Conservation (phyloP, 1,284 basidiomycete genomes). For the Paramarasmius palmivorus region DNA sequence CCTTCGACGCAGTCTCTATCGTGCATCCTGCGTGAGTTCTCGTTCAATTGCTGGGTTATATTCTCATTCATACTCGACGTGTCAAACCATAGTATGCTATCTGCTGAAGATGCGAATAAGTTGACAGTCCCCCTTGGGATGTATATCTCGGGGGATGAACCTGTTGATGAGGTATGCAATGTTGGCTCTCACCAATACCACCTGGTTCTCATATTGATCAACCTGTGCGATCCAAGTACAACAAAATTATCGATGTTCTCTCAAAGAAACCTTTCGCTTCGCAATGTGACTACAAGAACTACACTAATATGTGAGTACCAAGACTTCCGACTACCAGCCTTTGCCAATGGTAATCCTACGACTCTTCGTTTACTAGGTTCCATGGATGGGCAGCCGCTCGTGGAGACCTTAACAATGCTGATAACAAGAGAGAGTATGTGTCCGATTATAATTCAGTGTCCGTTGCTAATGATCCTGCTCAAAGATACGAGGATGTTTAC, state of each 20-base stretch:
- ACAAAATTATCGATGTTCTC: slow-evolving; percentile 51
- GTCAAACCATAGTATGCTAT: slow-evolving; percentile 49
- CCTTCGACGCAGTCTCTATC: slow-evolving; percentile 50
- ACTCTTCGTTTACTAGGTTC: slow-evolving; percentile 39
- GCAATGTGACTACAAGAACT: slow-evolving; percentile 57
- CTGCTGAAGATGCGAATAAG: slow-evolving; percentile 48
- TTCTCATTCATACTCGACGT: not conserved
- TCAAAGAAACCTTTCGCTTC: slow-evolving; percentile 51
- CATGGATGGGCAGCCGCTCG: slow-evolving; percentile 78
- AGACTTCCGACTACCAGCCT: slow-evolving; percentile 5
- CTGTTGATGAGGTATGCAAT: slow-evolving; percentile 53
- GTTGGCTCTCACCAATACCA: no score
- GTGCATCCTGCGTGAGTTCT: slow-evolving; percentile 55
- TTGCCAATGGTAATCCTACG: not conserved
- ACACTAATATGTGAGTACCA: slow-evolving; percentile 45
- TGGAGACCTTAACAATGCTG: slow-evolving; percentile 59
- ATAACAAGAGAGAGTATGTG: slow-evolving; percentile 64
- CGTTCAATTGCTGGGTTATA: not conserved
- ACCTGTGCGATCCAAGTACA: slow-evolving; percentile 42
- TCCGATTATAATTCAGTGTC: not conserved
- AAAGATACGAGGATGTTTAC: slow-evolving; percentile 64
- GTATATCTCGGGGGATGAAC: slow-evolving; percentile 65
- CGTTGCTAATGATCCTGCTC: slow-evolving; percentile 10
- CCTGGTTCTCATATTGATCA: no score
- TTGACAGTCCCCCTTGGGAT: slow-evolving; percentile 58